These are phyloP conservation scores for Tremellales sp. DNA, from an alignment of 1,284 basidiomycete genomes.

Conservation along the genomic window DNA sequence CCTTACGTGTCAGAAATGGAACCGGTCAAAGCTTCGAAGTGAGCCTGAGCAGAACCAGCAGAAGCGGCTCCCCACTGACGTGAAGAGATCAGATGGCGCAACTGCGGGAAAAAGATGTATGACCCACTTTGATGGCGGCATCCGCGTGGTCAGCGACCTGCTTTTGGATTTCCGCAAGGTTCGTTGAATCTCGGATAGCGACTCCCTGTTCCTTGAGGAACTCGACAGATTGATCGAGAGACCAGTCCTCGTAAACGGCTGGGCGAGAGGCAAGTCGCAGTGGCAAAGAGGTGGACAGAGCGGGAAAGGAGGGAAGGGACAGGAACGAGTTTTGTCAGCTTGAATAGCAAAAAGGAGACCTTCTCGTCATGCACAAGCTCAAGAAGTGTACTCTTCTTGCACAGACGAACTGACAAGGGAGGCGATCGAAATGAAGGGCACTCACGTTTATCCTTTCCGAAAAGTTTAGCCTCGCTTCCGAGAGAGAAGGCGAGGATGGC, in stretches of 20 bases:
- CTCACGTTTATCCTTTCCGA: constrained; percentile 44
- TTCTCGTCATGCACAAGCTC: neutral
- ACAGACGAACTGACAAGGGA: neutral
- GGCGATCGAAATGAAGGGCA: constrained; percentile 1
- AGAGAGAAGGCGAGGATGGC: constrained; percentile 27
- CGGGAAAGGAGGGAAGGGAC: neutral
- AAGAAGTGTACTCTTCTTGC: no score
- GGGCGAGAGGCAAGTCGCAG: constrained; percentile 1
- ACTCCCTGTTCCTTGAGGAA: constrained; percentile 73
- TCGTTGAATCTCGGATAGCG: constrained; percentile 55
- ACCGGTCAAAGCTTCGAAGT: constrained; percentile 56
- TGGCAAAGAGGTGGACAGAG: neutral
- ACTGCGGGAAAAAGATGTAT: constrained; percentile 7
- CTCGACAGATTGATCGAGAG: constrained; percentile 58
- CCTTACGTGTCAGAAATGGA: constrained; percentile 49
- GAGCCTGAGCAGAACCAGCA: constrained; percentile 67
- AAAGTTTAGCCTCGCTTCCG: constrained; percentile 39
- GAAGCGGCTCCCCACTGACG: constrained; percentile 43
- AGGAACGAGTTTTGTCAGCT: neutral
- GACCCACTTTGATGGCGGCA: constrained; percentile 49
- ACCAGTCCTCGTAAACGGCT: constrained; percentile 62
- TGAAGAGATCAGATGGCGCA: constrained; percentile 50
- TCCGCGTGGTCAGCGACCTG: constrained; percentile 56
- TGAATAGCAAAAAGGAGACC: constrained; percentile 3
- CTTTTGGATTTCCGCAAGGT: constrained; percentile 45